These are phyloP conservation scores for Litsea cubeba DNA, from an alignment of 164 flowering plant genomes.

Conservation along the genomic window DNA sequence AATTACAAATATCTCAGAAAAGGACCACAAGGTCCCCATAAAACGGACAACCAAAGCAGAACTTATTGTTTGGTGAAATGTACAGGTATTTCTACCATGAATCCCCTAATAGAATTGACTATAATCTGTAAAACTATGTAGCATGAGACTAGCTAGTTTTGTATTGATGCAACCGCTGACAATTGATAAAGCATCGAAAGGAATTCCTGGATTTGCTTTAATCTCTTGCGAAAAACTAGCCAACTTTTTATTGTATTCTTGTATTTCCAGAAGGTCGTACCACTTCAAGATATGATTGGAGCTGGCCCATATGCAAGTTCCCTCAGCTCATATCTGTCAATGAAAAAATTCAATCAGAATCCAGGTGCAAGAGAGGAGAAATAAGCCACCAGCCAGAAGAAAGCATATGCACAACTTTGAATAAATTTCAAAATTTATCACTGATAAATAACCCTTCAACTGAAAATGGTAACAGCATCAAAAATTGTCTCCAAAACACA, in stretches of 20 bases:
- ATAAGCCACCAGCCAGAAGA: neutral
- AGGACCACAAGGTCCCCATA: neutral
- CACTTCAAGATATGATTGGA: neutral
- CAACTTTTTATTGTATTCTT: neutral
- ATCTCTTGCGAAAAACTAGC: too few species aligned
- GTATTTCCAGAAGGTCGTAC: neutral
- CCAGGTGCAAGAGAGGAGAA: neutral
- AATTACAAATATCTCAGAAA: neutral
- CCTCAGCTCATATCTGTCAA: neutral
- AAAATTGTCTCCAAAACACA: neutral
- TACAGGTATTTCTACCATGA: neutral
- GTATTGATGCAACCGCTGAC: neutral
- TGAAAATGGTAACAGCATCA: too few species aligned
- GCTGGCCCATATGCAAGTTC: neutral
- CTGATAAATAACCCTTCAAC: neutral
- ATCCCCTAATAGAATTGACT: neutral
- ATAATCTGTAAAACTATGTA: too few species aligned
- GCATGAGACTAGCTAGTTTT: too few species aligned
- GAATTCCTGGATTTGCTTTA: neutral
- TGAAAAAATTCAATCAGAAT: neutral
- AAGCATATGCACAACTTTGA: too few species aligned
- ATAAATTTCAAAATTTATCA: neutral
- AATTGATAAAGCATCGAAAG: neutral
- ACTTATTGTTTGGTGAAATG: neutral
- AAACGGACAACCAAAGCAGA: neutral